A percentile compares a stretch with the other conserved stretches of the same genome.
phyloP scores from a whole-genome alignment of 352 stramenopile genomes.

The Globisporangium abappressorium region DNA sequence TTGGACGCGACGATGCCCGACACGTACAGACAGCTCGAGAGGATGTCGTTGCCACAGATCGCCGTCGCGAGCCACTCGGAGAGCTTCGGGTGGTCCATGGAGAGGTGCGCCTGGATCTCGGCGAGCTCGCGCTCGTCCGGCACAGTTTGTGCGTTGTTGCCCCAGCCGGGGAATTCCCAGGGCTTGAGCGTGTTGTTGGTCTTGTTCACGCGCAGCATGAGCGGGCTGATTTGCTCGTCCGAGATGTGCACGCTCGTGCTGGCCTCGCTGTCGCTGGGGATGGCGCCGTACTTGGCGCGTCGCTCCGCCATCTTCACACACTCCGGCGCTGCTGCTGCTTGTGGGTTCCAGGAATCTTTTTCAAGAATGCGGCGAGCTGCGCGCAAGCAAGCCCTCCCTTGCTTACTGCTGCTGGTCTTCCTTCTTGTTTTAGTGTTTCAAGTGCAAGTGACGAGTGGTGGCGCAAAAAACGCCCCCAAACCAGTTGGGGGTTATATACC shows the following conservation, averaged over 20 bases:
- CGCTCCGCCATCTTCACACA: slow-evolving; percentile 35
- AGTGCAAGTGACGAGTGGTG: slow-evolving; percentile 12
- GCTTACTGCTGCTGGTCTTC: neutral
- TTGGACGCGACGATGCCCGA: slow-evolving; percentile 83
- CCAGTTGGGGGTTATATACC: neutral
- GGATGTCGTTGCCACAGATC: slow-evolving; percentile 96
- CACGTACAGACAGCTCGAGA: slow-evolving; percentile 92
- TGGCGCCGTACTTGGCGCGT: slow-evolving; percentile 53
- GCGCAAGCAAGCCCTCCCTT: neutral
- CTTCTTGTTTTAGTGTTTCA: neutral
- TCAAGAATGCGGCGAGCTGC: slow-evolving; percentile 5
- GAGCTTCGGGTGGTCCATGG: slow-evolving; percentile 78
- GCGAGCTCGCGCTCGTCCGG: slow-evolving; percentile 63
- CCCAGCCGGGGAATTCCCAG: slow-evolving; percentile 87
- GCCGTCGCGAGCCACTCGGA: slow-evolving; percentile 92
- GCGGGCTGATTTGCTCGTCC: slow-evolving; percentile 55
- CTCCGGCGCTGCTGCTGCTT: slow-evolving; percentile 12
- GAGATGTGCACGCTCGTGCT: slow-evolving; percentile 28
- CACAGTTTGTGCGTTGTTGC: slow-evolving; percentile 54
- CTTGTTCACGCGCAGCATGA: slow-evolving; percentile 78
- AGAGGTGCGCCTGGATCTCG: slow-evolving; percentile 75
- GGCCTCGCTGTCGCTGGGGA: slow-evolving; percentile 36
- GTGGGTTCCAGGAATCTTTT: slow-evolving; percentile 13
- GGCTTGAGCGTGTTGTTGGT: slow-evolving; percentile 63
- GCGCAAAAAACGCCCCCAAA: neutral